Evolutionary conservation across 352 stramenopile species (phyloP).

Genomic region (Phytophthora sojae): DNA sequence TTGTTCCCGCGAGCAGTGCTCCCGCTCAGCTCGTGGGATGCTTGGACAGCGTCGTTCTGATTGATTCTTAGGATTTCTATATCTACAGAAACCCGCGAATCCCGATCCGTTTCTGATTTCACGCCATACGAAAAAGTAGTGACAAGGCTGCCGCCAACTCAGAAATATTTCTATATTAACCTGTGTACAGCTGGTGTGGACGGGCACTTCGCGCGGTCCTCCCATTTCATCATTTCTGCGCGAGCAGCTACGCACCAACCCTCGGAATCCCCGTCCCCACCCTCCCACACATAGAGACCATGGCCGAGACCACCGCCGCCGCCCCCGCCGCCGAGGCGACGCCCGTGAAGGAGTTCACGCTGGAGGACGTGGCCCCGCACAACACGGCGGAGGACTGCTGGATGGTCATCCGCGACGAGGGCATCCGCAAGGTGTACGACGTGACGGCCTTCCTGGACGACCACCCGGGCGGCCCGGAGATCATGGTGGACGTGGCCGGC

Average conservation of each 20-base stretch:
- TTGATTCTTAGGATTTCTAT: no score
- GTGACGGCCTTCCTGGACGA: conserved; percentile 98
- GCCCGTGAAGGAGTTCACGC: conserved; percentile 87
- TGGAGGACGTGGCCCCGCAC: conserved; percentile 93
- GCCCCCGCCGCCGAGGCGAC: conserved; percentile 4
- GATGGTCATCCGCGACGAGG: conserved; percentile 82
- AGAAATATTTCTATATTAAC: neutral
- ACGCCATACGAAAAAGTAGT: neutral
- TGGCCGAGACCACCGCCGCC: conserved; percentile 28
- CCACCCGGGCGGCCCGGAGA: conserved; percentile 98
- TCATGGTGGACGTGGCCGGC: conserved; percentile 96
- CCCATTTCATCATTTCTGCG: conserved; percentile 49
- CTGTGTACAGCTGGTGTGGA: neutral
- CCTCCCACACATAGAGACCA: neutral
- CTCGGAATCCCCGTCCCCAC: conserved; percentile 25
- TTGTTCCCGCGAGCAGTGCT: no score
- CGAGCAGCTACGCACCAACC: conserved; percentile 29
- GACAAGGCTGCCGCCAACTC: neutral
- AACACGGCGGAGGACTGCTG: conserved; percentile 85
- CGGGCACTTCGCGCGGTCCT: neutral
- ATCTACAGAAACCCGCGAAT: neutral
- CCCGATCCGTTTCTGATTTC: neutral
- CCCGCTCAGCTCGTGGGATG: no score
- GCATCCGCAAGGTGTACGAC: conserved; percentile 96
- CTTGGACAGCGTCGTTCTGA: no score